Conservation (phyloP, 495 filamentous ascomycete species). For the Annulohypoxylon bovei region DNA sequence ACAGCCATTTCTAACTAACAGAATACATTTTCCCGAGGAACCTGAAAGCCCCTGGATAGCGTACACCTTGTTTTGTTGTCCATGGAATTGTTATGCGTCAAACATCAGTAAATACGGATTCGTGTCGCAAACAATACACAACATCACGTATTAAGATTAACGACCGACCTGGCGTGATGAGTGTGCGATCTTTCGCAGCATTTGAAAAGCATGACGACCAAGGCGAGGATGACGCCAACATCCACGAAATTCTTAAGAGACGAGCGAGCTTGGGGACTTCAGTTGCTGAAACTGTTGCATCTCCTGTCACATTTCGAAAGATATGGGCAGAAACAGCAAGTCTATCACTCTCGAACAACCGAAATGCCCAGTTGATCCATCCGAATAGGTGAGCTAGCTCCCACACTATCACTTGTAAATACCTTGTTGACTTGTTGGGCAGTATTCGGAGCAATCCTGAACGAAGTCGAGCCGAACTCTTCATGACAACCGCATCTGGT, state of each 20-base stretch:
- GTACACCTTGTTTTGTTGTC: not conserved
- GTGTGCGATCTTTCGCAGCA: conserved; percentile 32
- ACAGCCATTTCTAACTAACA: not conserved
- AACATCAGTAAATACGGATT: not conserved
- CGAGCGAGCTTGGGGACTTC: conserved; percentile 14
- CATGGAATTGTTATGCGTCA: not conserved
- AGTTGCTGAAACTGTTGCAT: conserved; percentile 25
- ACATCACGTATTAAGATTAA: not conserved
- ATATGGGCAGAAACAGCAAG: conserved; percentile 33
- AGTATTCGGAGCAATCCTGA: conserved; percentile 24
- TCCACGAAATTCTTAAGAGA: conserved; percentile 24
- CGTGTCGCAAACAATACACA: not conserved
- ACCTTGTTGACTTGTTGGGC: not conserved
- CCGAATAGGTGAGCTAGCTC: conserved; percentile 7
- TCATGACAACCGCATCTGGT: not conserved
- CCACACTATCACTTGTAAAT: not conserved
- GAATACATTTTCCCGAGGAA: not conserved
- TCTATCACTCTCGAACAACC: not conserved
- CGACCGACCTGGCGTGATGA: conserved; percentile 5
- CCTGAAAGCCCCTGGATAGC: not conserved
- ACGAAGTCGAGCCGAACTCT: not conserved
- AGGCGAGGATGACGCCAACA: not conserved
- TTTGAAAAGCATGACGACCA: conserved; percentile 21
- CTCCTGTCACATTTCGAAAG: conserved; percentile 27
- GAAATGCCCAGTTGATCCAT: not conserved